Base-by-base conservation (phyloP, 202 grass and related monocot genomes). In the Eragrostis tef region DNA sequence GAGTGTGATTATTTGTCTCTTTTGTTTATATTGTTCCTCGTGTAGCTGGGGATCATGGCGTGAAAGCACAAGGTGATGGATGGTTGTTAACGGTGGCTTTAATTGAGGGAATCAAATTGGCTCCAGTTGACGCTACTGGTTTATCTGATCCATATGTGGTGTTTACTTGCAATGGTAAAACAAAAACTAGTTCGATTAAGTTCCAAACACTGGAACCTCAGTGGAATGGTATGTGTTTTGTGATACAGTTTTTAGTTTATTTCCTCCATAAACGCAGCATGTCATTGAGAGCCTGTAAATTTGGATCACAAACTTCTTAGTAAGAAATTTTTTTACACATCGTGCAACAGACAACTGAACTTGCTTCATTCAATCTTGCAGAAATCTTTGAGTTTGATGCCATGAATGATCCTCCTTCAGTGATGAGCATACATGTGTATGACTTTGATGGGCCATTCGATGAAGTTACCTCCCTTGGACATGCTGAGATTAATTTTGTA, bases 361-460 rank as follows among this genome's bases (percentile, higher is more conserved):
- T 11, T 76, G 41, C 34, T 75, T 67, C 21, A 48, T 11, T 84
- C 52, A 57, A 51, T 88, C 36, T 84, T 88, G 67, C 90, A 98
- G 92, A 98, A 85, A 94, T 94, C 25, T 97, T 97, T 88, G 94
- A 97, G 85, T 97, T 94, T 87, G 94, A 97, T 75, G 94, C 92
- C 64, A 92, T 97, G 94, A 84, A 90, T 86, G 92, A 97, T 69
- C 81, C 92, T 45, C 94, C 94, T 36, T 98, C 94, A 27, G 85
- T 91, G 76, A 93, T 98, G 92, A 83, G 74, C 83, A 78, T 94
- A 53, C 92, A 98, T 87, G 90, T 94, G 51, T 98, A 94, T 70
- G 94, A 98, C 79, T 98, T 98, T 73, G 94, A 98, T 75, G 92
- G 94, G 81, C 94, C 94, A 45, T 98, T 98, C 47, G 94, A 98